Percentiles rank a stretch among this genome's conserved stretches.
Conservation (phyloP, 2,329 filamentous ascomycete genomes). For the Apiospora kogelbergensis region DNA sequence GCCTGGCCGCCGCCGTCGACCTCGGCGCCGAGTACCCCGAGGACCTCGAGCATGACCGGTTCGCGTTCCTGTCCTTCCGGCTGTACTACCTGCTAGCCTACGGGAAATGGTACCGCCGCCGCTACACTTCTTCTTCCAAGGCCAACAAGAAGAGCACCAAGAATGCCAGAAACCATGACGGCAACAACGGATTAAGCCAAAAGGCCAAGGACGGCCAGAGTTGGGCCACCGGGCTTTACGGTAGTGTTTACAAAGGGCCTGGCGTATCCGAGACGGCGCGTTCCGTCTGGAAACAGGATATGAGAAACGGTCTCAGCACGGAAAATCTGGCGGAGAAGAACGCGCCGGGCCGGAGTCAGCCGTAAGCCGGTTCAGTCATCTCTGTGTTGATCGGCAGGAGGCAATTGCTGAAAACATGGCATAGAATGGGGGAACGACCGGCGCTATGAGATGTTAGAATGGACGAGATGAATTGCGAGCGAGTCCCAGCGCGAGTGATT, state of each 20-base stretch:
- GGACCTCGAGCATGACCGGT: constrained; percentile 62
- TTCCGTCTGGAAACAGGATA: constrained; percentile 46
- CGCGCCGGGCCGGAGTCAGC: constrained; percentile 33
- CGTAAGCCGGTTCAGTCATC: constrained; percentile 14
- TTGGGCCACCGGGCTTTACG: constrained; percentile 59
- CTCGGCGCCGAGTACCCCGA: constrained; percentile 64
- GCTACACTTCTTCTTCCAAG: constrained; percentile 25
- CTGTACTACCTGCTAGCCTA: constrained; percentile 62
- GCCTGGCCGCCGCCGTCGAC: constrained; percentile 67
- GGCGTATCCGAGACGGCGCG: constrained; percentile 54
- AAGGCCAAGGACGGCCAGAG: constrained; percentile 49
- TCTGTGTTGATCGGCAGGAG: not conserved
- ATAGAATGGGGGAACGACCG: not conserved
- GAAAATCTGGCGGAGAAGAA: constrained; percentile 34
- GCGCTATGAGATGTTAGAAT: too few relatives aligned
- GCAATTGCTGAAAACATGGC: not conserved
- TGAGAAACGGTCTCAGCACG: constrained; percentile 35
- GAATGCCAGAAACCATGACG: not conserved
- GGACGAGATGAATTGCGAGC: not conserved
- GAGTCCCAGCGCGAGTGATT: not conserved
- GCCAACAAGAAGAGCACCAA: constrained; percentile 11
- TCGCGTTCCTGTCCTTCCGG: constrained; percentile 59
- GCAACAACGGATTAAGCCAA: constrained; percentile 14
- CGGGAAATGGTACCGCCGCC: constrained; percentile 57
- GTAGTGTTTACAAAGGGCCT: constrained; percentile 59